Percentiles rank a stretch among this genome's conserved stretches.
These are phyloP conservation scores for Dactylorhiza incarnata DNA, from an alignment of 106 monocot genomes.

Conservation along the genomic window DNA sequence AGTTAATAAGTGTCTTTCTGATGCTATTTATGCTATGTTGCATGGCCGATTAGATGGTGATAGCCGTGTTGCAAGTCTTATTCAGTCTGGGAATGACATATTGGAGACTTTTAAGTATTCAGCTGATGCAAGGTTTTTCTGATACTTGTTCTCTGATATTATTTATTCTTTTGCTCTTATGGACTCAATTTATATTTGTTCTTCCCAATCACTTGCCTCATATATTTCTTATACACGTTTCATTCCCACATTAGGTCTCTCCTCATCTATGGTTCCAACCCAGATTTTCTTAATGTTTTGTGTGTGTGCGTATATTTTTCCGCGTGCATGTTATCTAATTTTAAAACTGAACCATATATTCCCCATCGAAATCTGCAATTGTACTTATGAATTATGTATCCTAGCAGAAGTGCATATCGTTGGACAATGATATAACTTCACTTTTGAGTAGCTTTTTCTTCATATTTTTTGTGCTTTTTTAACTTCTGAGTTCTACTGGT, in stretches of 20 bases:
- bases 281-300: background rate
- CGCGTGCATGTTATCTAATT: background rate
- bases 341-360: background rate
- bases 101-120: slow-evolving; percentile 69
- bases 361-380: background rate
- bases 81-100: slow-evolving; percentile 84
- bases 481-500: background rate
- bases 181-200: background rate
- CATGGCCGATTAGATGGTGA: slow-evolving; percentile 86
- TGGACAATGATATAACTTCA: background rate
- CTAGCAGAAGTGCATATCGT: background rate
- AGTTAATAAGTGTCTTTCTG: slow-evolving; percentile 91
- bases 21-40: slow-evolving; percentile 79
- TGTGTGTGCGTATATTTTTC: background rate
- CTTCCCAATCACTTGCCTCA: background rate
- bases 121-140: slow-evolving; percentile 55
- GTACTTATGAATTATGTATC: background rate
- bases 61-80: slow-evolving; percentile 61
- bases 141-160: slow-evolving; percentile 3
- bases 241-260: background rate
- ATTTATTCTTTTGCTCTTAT: background rate
- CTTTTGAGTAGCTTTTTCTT: background rate
- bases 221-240: background rate
- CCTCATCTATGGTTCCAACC: background rate
- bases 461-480: background rate